Percentiles rank a stretch among this genome's conserved stretches.
These are phyloP conservation scores for Aspergillus costaricaensis DNA, from an alignment of 2,329 filamentous ascomycete species.

Conservation along the genomic window DNA sequence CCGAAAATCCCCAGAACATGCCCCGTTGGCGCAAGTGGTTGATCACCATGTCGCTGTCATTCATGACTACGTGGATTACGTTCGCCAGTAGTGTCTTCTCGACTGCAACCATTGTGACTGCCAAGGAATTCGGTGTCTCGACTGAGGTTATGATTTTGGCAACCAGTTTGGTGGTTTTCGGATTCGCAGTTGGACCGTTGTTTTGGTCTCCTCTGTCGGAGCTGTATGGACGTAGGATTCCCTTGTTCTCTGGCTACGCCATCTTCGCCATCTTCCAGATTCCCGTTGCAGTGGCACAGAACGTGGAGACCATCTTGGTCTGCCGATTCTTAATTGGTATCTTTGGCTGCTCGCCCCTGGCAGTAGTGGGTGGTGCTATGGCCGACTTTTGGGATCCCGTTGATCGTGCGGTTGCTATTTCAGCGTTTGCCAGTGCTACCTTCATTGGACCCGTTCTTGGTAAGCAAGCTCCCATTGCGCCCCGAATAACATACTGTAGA, in stretches of 20 bases:
- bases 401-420: slow-evolving; percentile 49
- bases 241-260: slow-evolving; percentile 52
- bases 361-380: slow-evolving; percentile 52
- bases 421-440: slow-evolving; percentile 47
- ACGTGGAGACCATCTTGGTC: slow-evolving; percentile 57
- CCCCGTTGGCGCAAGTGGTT: slow-evolving; percentile 42
- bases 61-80: slow-evolving; percentile 48
- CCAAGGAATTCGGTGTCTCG: slow-evolving; percentile 48
- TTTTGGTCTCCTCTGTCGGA: slow-evolving; percentile 51
- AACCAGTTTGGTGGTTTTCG: slow-evolving; percentile 48
- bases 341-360: slow-evolving; percentile 54
- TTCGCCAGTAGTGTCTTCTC: slow-evolving; percentile 52
- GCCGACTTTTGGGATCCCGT: slow-evolving; percentile 53
- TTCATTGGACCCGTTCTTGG: slow-evolving; percentile 54
- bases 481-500: too few species aligned
- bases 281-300: slow-evolving; percentile 56
- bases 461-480: slow-evolving; percentile 8
- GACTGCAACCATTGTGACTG: slow-evolving; percentile 44
- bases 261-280: slow-evolving; percentile 58
- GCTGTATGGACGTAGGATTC: slow-evolving; percentile 52
- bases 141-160: slow-evolving; percentile 44
- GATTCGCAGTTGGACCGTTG: slow-evolving; percentile 58
- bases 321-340: slow-evolving; percentile 57
- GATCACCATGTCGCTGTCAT: slow-evolving; percentile 34
- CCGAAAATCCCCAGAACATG: slow-evolving; percentile 36